These are phyloP conservation scores for Teunomyces gatunensis DNA, from an alignment of 805 yeast genomes.

Conservation along the genomic window DNA sequence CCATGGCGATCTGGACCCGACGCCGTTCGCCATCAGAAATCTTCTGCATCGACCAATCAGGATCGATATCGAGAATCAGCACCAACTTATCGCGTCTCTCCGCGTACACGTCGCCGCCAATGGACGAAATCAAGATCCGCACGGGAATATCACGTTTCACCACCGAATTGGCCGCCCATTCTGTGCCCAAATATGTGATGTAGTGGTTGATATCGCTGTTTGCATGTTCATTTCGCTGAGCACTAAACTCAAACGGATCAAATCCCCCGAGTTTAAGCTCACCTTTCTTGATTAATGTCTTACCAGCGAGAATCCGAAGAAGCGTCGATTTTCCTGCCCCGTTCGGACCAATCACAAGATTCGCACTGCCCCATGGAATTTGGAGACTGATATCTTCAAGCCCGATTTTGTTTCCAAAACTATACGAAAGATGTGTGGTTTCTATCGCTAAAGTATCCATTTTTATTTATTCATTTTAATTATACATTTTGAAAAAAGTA, in stretches of 20 bases:
- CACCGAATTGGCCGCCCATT: slow-evolving; percentile 92
- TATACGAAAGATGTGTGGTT: slow-evolving; percentile 64
- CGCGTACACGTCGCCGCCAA: slow-evolving; percentile 65
- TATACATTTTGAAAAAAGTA: no score
- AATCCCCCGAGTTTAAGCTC: slow-evolving; percentile 69
- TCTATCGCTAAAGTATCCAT: slow-evolving; percentile 47
- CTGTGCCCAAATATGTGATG: slow-evolving; percentile 89
- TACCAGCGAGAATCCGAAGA: slow-evolving; percentile 83
- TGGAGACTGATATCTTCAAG: slow-evolving; percentile 59
- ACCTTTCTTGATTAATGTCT: slow-evolving; percentile 78
- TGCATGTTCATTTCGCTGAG: slow-evolving; percentile 42
- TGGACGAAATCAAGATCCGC: slow-evolving; percentile 66
- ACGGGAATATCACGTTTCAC: slow-evolving; percentile 92
- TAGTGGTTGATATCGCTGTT: slow-evolving; percentile 46
- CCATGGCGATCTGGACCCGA: slow-evolving; percentile 92
- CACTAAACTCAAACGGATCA: slow-evolving; percentile 77
- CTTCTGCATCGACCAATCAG: slow-evolving; percentile 87
- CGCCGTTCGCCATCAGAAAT: slow-evolving; percentile 95
- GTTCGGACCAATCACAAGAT: slow-evolving; percentile 85
- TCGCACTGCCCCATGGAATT: slow-evolving; percentile 70
- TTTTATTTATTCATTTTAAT: no score
- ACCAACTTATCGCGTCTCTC: slow-evolving; percentile 78
- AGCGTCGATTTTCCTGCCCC: slow-evolving; percentile 97
- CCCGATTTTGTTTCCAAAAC: slow-evolving; percentile 64
- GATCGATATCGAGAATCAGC: slow-evolving; percentile 78